Base-by-base conservation (phyloP, 1,284 basidiomycete genomes). In the Mycena sp. region DNA sequence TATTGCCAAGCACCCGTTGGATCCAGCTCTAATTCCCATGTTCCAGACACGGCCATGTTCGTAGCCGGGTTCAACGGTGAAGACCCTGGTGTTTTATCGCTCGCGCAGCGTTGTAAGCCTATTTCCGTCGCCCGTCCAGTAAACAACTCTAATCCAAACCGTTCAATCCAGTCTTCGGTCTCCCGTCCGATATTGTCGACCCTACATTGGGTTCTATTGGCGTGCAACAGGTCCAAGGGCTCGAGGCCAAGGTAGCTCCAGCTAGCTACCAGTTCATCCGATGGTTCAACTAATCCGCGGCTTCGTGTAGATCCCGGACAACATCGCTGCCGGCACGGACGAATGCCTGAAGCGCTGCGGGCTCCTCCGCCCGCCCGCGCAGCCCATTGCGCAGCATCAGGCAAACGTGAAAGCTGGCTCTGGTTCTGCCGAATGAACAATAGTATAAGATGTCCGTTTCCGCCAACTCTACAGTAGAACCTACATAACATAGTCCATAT, bases 331-430 rank as follows among this genome's bases (percentile, higher is more conserved):
- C 70, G 82, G 81, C 52, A 77, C 77, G 38, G 76, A 80, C 52
- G 79, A 78, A 69, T 83, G 82, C 73, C 75, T 82, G 30, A 69
- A 78, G 71, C 77, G 78, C 52, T 82, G 80, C 73, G 77, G 77
- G 14, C 73, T 82, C 71, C 71, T 65, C 22, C 76, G 77, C 61
- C 63, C 68, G 22, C 73, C 70, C 54, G 46, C 63, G 9, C 81
- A 83, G 73, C 78, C 79, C 20, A 79, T 77, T 22, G 73, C 72
- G 54, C 81, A 83, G 76, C 81, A 77, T 63, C 80, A 82, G 74
- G 79, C 80, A 16, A 79, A 79, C 56, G 74, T 80, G 39, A 44
- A 16, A 11, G 41, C 16, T 44, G 41, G 13, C 16, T 44, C 41
- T 44, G 41, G 41, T 44, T 44, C 41, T 44, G 41, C 30, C 30